Conservation (phyloP, 2,329 filamentous ascomycete species). For the Truncatella angustata region DNA sequence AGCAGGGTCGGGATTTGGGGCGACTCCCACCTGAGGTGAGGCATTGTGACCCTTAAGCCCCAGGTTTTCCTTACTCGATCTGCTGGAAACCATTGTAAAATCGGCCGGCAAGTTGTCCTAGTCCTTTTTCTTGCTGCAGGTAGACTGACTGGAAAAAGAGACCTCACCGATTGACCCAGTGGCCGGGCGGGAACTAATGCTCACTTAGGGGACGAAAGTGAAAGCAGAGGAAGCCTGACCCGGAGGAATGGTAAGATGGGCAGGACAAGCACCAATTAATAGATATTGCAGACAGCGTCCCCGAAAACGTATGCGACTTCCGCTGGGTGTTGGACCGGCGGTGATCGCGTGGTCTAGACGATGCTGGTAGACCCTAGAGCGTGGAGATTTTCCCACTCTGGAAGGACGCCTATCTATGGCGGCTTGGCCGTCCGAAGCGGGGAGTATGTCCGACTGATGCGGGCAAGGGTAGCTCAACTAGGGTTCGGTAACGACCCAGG, state of each 20-base stretch:
- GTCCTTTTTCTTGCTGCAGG: background rate
- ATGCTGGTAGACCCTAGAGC: conserved; percentile 21
- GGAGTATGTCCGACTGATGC: conserved; percentile 4
- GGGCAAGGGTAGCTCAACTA: conserved; percentile 1
- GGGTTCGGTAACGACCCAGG: background rate
- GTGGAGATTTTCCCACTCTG: conserved; percentile 28
- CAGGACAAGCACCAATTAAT: conserved; percentile 14
- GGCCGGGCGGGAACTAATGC: background rate
- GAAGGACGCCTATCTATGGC: conserved; percentile 28
- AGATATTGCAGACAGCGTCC: conserved; percentile 14
- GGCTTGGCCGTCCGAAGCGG: conserved; percentile 10
- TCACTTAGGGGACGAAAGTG: background rate
- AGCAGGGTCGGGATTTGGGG: conserved; percentile 22
- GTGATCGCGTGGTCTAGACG: conserved; percentile 24
- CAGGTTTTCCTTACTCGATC: conserved; percentile 16
- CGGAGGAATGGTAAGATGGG: conserved; percentile 1
- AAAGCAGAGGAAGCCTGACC: conserved; percentile 3
- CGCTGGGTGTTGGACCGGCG: conserved; percentile 18
- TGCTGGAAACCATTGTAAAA: conserved; percentile 8
- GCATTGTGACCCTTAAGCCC: conserved; percentile 20
- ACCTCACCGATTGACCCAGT: background rate
- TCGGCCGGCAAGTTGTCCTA: conserved; percentile 16
- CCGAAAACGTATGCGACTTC: conserved; percentile 1
- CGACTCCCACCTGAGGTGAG: conserved; percentile 18
- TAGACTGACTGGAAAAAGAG: background rate